phyloP scores from a whole-genome alignment of 1,284 basidiomycete genomes.

The Pseudozyma tsukubaensis region DNA sequence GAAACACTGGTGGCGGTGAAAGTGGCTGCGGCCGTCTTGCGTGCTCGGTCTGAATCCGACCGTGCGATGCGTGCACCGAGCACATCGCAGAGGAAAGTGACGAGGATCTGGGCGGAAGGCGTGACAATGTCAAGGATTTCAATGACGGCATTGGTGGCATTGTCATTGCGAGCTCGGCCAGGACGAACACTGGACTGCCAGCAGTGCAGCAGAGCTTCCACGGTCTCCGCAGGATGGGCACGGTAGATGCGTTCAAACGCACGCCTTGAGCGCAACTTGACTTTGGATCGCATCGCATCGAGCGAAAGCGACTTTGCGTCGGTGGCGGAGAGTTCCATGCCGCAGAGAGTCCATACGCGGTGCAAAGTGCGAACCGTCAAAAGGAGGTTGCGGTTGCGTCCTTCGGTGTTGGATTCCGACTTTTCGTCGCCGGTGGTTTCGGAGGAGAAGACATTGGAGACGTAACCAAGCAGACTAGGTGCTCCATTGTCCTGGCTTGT shows the following conservation, averaged over 20 bases:
- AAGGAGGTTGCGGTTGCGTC: conserved; percentile 21
- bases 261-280: conserved; percentile 38
- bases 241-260: conserved; percentile 85
- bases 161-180: conserved; percentile 3
- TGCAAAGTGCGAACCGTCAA: conserved; percentile 50
- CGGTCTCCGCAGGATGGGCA: conserved; percentile 80
- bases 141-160: conserved; percentile 71
- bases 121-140: conserved; percentile 86
- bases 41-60: conserved; percentile 70
- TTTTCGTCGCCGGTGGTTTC: conserved; percentile 16
- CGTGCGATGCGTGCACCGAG: conserved; percentile 66
- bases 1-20: conserved; percentile 11
- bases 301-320: conserved; percentile 50
- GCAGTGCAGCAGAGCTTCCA: conserved; percentile 82
- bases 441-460: conserved; percentile 56
- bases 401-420: conserved; percentile 4
- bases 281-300: conserved; percentile 30
- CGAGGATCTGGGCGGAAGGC: conserved; percentile 85
- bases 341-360: conserved; percentile 42
- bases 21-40: conserved; percentile 12
- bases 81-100: conserved; percentile 86
- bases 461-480: conserved; percentile 50
- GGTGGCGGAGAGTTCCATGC: conserved; percentile 12
- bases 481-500: conserved; percentile 6
- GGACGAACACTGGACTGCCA: conserved; percentile 72